These are phyloP conservation scores for Coffea canephora DNA, from an alignment of 257 asterid genomes.

Conservation along the genomic window DNA sequence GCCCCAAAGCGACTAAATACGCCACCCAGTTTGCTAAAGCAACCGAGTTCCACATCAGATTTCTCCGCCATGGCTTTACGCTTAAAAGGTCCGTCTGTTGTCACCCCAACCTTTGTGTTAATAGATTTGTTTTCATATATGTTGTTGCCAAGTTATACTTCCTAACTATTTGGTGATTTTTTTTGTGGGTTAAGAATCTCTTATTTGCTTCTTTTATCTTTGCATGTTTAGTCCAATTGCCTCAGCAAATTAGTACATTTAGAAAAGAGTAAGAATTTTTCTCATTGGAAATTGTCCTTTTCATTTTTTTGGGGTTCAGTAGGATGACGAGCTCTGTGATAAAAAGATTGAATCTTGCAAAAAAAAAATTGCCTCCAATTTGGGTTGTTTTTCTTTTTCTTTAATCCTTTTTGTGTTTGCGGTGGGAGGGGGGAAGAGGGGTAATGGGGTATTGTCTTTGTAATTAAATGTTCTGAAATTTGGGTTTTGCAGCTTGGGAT, in stretches of 20 bases:
- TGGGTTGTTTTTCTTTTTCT: no score
- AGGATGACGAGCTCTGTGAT: neutral
- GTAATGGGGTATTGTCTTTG: neutral
- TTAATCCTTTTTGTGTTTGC: no score
- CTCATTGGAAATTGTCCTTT: neutral
- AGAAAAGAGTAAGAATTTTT: no score
- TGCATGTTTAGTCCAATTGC: neutral
- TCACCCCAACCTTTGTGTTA: no score
- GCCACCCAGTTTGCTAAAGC: neutral
- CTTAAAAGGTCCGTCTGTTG: slow-evolving; percentile 6
- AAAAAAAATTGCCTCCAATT: no score
- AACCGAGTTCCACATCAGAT: neutral
- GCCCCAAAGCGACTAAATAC: no score
- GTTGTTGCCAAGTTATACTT: neutral
- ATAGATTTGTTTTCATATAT: no score
- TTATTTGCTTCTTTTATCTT: neutral
- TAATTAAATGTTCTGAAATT: neutral
- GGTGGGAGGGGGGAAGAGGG: neutral
- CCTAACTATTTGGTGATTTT: neutral
- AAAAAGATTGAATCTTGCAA: no score
- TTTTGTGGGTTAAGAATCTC: no score
- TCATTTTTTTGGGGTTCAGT: no score
- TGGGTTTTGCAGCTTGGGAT: neutral
- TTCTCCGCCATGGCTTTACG: slow-evolving; percentile 12
- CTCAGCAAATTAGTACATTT: neutral